Conservation (phyloP, 2,329 filamentous ascomycete species). For the Diaporthe sp. region DNA sequence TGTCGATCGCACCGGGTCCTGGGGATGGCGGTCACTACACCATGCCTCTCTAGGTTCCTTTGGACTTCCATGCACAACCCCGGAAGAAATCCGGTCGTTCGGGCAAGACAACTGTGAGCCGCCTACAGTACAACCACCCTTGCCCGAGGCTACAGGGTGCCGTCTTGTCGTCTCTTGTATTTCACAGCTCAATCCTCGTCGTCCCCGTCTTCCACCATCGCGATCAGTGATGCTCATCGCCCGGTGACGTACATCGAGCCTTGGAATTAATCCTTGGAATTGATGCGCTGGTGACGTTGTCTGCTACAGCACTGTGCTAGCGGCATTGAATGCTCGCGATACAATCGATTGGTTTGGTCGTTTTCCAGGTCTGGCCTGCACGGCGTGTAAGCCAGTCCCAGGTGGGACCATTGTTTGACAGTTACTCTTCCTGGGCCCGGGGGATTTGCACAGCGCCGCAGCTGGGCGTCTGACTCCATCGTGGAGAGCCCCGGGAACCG, state of each 20-base stretch:
- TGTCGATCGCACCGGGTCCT: slow-evolving; percentile 1
- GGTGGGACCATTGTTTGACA: slow-evolving; percentile 12
- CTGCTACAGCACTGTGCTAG: not conserved
- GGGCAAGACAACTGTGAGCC: slow-evolving; percentile 5
- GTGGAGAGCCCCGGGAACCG: slow-evolving; percentile 12
- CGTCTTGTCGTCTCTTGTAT: not conserved
- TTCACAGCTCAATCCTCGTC: not conserved
- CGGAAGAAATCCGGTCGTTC: not conserved
- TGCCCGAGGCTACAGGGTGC: slow-evolving; percentile 7
- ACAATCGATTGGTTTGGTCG: not conserved
- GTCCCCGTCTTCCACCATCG: not conserved
- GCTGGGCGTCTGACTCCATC: slow-evolving; percentile 6
- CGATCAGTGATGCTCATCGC: not conserved
- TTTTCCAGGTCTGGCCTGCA: not conserved
- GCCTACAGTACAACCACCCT: slow-evolving; percentile 1
- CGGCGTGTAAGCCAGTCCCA: slow-evolving; percentile 13
- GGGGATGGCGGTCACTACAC: slow-evolving; percentile 19
- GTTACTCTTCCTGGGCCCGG: slow-evolving; percentile 9
- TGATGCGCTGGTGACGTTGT: not conserved
- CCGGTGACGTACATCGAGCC: not conserved
- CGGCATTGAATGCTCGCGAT: not conserved
- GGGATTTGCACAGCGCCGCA: slow-evolving; percentile 25
- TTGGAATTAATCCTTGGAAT: not conserved
- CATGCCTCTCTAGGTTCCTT: slow-evolving; percentile 14
- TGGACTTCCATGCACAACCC: not conserved